Evolutionary conservation across 345 rosid species (phyloP), one percentile per base, ranked within the genome.

Genomic region (Eucalyptus regnans): DNA sequence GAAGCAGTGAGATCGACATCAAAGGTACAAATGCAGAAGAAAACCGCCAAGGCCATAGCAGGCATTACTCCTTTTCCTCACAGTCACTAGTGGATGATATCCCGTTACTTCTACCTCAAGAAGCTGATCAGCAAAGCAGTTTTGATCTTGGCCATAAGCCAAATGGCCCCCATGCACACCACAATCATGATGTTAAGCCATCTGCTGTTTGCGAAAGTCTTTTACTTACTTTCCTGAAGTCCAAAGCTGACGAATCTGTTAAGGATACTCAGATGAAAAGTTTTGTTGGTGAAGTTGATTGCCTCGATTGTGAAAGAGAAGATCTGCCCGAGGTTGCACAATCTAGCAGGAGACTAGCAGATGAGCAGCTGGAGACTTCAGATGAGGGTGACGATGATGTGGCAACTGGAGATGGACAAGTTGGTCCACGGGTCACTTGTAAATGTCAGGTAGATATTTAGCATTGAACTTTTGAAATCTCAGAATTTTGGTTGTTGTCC

Each of bases 31-130:
- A 91, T 50, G 87, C 90, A n/a, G 89, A 94, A 87, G 90, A 93
- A 8, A 90, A 92, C 49, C 89, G 88, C 48, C 92, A 91, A 85
- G 91, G 89, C 86, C 87, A 92, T 85, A 46, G 56, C 88, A 90
- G 92, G 92, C 93, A 90, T 64, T 92, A 94, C 90, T 92, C 94
- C 1, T 93, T 93, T 88, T 91, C 96, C 84, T 94, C 96, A 4
- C 87, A 29, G 44, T 94, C 99, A 31, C 96, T 96, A 4, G 87
- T 94, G 17, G 94, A 93, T 86, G 96, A 94, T 87, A 95, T 97
- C 80, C 99, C 99, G 64, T 88, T 96, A 89, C 99, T 97, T 93
- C 92, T 97, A 86, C 99, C 99, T 10, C 97, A 94, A 89, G 99
- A 95, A 94, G 90, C 95, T 29, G 91, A 94, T 87, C 91, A 83